Percentiles rank a stretch among this genome's conserved stretches.
phyloP scores from a whole-genome alignment of 306 rosid genomes.

The Rosa multiflora region DNA sequence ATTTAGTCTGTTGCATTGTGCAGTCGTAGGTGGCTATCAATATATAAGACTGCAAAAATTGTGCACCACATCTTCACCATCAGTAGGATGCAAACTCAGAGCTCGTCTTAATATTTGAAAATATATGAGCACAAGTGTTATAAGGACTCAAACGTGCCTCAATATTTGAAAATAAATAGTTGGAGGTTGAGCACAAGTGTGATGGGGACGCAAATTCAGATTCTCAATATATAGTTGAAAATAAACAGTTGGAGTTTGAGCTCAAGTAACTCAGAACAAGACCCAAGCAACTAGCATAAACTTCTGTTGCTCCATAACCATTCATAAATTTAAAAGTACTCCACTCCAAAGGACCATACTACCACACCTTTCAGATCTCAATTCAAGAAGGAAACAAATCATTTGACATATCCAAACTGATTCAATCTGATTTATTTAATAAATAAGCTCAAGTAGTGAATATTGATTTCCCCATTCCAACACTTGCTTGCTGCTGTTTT shows the following conservation, averaged over 20 bases:
- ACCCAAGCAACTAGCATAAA: no score
- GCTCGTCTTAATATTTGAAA: background rate
- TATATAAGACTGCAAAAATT: background rate
- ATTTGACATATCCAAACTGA: background rate
- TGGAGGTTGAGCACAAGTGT: no score
- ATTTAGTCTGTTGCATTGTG: background rate
- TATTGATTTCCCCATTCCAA: slow-evolving; percentile 14
- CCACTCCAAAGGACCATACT: background rate
- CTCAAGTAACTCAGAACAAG: no score
- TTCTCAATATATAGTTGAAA: no score
- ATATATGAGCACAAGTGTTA: background rate
- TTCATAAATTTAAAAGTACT: no score
- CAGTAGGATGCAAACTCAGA: background rate
- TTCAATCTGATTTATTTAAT: background rate
- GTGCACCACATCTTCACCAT: background rate
- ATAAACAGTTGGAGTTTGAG: no score
- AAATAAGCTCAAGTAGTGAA: background rate
- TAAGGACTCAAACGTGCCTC: no score
- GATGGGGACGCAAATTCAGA: no score
- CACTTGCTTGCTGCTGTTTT: background rate
- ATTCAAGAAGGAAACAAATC: slow-evolving; percentile 13
- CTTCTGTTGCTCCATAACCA: no score
- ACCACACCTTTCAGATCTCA: background rate
- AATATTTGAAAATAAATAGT: no score
- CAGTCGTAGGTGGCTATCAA: background rate